Base-by-base conservation (phyloP, 371 early-diverging fungal genomes). In the Cladochytrium tenue region DNA sequence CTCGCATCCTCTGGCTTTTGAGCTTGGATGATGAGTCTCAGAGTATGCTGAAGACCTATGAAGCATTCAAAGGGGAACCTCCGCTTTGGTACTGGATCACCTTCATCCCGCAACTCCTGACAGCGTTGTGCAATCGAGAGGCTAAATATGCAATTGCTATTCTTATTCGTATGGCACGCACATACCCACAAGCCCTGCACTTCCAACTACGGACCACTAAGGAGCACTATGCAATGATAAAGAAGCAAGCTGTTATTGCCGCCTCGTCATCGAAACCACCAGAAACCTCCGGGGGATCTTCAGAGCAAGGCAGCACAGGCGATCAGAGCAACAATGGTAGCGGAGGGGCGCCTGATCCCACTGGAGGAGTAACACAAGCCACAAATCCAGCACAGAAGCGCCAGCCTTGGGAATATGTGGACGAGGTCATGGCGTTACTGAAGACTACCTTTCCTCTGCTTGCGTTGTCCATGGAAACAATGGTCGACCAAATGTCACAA, bases 51-150 rank as follows among this genome's bases (percentile, higher is more conserved):
- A 84, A 88, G 26, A 90, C 93, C 1, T 94, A 93, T 67, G 95
- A 96, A 62, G 80, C 82, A 1, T 93, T 92, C 82, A 95, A 94
- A 69, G 89, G 90, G 7, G 97, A 96, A 43, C 81, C 90, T 67
- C 94, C 95, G 2, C 83, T 91, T 5, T 97, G 97, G 97, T 95
- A 95, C 77, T 99, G 98, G 97, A 92, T 96, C 60, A 92, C 93
- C 0, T 96, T 96, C 72, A 93, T 99, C 56, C 98, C 99, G 1
- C 98, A 99, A 76, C 84, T 99, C 31, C 76, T 99, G 50, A 77
- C 86, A 2, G 84, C 88, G 1, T 70, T 96, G 25, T 83, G 89
- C 3, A 89, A 90, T 63, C 88, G 88, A 59, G 95, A 95, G 67
- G 88, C 92, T 3, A 79, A 81, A 62, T 90, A 91, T 78, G 91